phyloP scores from a whole-genome alignment of 23 red algal species.

The Cyanidioschyzon merolae region DNA sequence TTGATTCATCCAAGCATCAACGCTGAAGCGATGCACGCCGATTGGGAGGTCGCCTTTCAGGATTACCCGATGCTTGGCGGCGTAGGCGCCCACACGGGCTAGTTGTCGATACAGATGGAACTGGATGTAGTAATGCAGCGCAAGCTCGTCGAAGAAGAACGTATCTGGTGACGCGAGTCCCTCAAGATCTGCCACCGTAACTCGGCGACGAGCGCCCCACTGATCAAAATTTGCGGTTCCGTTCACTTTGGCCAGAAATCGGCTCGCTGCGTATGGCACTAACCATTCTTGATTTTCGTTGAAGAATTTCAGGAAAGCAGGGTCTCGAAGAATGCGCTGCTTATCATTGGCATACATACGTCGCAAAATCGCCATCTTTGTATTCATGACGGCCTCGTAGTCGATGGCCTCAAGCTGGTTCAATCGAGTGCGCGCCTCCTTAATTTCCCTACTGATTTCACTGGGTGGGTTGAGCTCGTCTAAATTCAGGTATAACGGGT shows the following conservation, averaged over 20 bases:
- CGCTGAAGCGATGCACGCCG: slow-evolving; percentile 72
- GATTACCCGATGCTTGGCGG: slow-evolving; percentile 42
- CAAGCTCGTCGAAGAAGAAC: slow-evolving; percentile 83
- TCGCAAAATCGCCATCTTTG: slow-evolving; percentile 50
- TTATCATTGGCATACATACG: slow-evolving; percentile 47
- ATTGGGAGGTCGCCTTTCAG: slow-evolving; percentile 93
- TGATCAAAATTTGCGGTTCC: slow-evolving; percentile 43
- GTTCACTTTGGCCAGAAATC: slow-evolving; percentile 64
- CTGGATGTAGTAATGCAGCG: slow-evolving; percentile 59
- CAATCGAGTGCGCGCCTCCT: slow-evolving; percentile 24
- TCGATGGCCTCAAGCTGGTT: slow-evolving; percentile 48
- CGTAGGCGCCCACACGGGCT: slow-evolving; percentile 45
- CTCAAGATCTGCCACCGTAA: slow-evolving; percentile 36
- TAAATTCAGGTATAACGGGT: slow-evolving; percentile 78
- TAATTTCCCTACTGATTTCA: slow-evolving; percentile 23
- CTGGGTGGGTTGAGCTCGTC: slow-evolving; percentile 41
- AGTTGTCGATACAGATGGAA: slow-evolving; percentile 90
- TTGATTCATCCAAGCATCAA: slow-evolving; percentile 82
- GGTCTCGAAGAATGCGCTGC: slow-evolving; percentile 38
- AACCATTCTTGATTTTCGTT: slow-evolving; percentile 67
- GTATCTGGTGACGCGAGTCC: slow-evolving; percentile 45
- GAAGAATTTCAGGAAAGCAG: slow-evolving; percentile 57
- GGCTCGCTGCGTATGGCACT: slow-evolving; percentile 75
- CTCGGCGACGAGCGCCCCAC: slow-evolving; percentile 50
- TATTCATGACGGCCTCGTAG: slow-evolving; percentile 53